Percentiles rank a stretch among this genome's conserved stretches.
phyloP scores from a whole-genome alignment of 352 stramenopile species.

The Globisporangium nagaii region DNA sequence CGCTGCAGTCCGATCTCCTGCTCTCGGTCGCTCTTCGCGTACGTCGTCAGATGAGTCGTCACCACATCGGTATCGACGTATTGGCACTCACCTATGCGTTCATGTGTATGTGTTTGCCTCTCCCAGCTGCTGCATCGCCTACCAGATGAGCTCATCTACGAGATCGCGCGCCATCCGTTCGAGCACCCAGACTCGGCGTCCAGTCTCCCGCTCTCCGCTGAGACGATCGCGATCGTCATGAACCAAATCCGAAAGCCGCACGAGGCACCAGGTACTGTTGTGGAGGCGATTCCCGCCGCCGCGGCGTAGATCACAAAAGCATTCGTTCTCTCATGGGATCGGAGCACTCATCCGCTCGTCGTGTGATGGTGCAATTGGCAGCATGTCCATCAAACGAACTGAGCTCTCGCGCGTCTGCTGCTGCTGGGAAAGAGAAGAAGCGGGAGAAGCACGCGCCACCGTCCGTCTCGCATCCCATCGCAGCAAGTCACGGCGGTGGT shows the following conservation, averaged over 20 bases:
- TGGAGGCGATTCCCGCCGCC: not conserved
- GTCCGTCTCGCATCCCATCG: not conserved
- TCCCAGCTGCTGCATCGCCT: slow-evolving; percentile 76
- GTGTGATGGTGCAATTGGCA: slow-evolving; percentile 2
- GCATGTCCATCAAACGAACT: not conserved
- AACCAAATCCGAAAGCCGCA: slow-evolving; percentile 27
- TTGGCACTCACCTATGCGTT: not conserved
- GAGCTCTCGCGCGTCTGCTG: not conserved
- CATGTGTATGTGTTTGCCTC: not conserved
- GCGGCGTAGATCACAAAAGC: slow-evolving; percentile 2
- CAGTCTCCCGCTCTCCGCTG: slow-evolving; percentile 51
- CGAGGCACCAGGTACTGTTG: slow-evolving; percentile 1
- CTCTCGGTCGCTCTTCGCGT: slow-evolving; percentile 80
- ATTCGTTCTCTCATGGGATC: too few relatives aligned
- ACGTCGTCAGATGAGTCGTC: too few relatives aligned
- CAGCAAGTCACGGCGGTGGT: not conserved
- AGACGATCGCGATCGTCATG: slow-evolving; percentile 46
- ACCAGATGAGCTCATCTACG: slow-evolving; percentile 76
- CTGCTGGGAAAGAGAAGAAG: slow-evolving; percentile 3
- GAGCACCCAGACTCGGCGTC: slow-evolving; percentile 49
- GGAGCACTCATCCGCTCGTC: not conserved
- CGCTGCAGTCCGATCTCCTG: slow-evolving; percentile 77
- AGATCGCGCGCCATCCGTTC: slow-evolving; percentile 85
- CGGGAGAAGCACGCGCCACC: not conserved
- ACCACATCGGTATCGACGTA: too few relatives aligned